Evolutionary conservation across 495 filamentous ascomycete species (phyloP), one percentile per base, ranked within the genome.

Genomic region (Talaromyces trachyspermus): DNA sequence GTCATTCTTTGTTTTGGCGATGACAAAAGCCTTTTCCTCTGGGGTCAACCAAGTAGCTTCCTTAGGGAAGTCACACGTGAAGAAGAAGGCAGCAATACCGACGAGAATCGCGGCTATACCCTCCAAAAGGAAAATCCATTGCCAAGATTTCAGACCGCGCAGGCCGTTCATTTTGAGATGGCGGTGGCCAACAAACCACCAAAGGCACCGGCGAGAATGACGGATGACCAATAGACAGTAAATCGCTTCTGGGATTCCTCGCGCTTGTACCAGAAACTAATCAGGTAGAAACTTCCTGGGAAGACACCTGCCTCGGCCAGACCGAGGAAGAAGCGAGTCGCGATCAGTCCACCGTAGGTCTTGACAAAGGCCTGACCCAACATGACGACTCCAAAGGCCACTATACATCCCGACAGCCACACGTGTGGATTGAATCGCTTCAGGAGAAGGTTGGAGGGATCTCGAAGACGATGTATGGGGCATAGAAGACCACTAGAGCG

Each of bases 181-280:
- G 67, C 83, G 46, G 83, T 88, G 1, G 86, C 85, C 3, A 91
- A 65, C 0, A 90, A 67, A 0, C 87, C 87, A 17, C 87, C 87
- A 49, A 80, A 81, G 14, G 84, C 85, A 4, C 87, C 87, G 2
- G 86, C 81, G 14, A 46, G 30, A 10, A 89, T 69, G 1, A 87
- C 86, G 2, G 87, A 78, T 33, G 76, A 84, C 44, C 85, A 83
- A 59, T 90, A 90, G 4, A 90, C 71, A 54, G 88, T 88, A 0
- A 81, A 79, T 4, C 87, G 80, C 20, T 87, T 77, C 25, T 88
- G 68, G 6, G 85, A 86, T 17, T 88, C 75, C 54, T 89, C 85
- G 6, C 74, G 72, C 51, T 84, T 83, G 37, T 76, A 81, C 57
- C 89, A 89, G 63, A 88, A 87, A 43, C 88, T 74, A 1, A 81